phyloP scores from a whole-genome alignment of 768 basidiomycete species.

The Podaxis rugospora region DNA sequence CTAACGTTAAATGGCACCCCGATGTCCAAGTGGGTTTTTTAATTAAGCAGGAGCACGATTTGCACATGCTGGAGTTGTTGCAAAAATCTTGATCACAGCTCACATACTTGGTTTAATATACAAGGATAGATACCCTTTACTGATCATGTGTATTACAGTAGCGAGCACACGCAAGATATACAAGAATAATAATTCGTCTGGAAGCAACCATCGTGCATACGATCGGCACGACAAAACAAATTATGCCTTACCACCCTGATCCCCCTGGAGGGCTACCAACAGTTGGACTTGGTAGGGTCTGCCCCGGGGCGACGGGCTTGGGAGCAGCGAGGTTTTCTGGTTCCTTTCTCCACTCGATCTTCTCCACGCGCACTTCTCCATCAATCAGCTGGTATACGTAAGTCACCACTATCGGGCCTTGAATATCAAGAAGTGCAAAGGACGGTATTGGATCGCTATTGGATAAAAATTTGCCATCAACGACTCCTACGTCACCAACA shows the following conservation, averaged over 20 bases:
- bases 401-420: slow-evolving; percentile 94
- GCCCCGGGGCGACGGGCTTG: slow-evolving; percentile 42
- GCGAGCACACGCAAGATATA: neutral
- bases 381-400: slow-evolving; percentile 96
- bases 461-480: slow-evolving; percentile 6
- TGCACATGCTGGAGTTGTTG: too few species aligned
- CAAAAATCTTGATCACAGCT: too few species aligned
- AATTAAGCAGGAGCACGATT: too few species aligned
- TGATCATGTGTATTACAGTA: too few species aligned
- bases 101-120: too few species aligned
- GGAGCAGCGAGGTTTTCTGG: slow-evolving; percentile 34
- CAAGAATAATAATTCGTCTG: neutral
- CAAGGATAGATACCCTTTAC: too few species aligned
- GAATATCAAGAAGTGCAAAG: slow-evolving; percentile 97
- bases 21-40: too few species aligned
- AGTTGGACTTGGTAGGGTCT: slow-evolving; percentile 41
- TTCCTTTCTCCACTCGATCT: slow-evolving; percentile 80
- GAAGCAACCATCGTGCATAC: neutral
- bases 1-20: too few species aligned
- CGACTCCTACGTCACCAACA: neutral
- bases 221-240: neutral
- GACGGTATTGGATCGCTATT: slow-evolving; percentile 83
- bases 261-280: neutral
- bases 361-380: slow-evolving; percentile 90
- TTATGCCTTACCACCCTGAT: neutral